Percentiles rank a stretch among this genome's conserved stretches.
These are phyloP conservation scores for Aspergillus haitiensis DNA, from an alignment of 495 filamentous ascomycete species.

Conservation along the genomic window DNA sequence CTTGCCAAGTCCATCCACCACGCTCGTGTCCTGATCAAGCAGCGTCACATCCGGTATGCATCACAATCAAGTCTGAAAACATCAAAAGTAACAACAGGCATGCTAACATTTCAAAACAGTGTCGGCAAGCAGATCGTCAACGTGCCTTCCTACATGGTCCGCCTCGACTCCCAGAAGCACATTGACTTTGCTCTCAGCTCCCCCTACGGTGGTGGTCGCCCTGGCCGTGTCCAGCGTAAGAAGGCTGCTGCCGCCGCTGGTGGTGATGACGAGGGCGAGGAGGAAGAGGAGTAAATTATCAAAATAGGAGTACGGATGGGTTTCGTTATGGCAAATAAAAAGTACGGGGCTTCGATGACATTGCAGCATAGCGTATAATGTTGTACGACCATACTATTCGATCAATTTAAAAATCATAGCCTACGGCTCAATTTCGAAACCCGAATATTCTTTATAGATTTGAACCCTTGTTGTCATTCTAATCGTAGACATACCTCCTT, in stretches of 20 bases:
- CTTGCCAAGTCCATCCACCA: conserved; percentile 99
- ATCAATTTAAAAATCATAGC: conserved; percentile 42
- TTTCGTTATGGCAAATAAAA: conserved; percentile 44
- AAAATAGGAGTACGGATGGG: conserved; percentile 42
- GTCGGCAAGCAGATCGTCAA: conserved; percentile 99
- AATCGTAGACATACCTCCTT: not conserved
- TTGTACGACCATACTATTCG: conserved; percentile 49
- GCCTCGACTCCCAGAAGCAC: conserved; percentile 99
- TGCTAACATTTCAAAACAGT: conserved; percentile 21
- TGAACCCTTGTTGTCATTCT: not conserved
- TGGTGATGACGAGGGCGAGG: conserved; percentile 81
- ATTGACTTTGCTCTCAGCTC: conserved; percentile 98
- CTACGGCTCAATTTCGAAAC: conserved; percentile 40
- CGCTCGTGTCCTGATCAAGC: conserved; percentile 97
- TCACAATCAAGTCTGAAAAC: not conserved
- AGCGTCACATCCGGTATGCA: conserved; percentile 88
- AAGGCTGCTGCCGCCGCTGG: conserved; percentile 95
- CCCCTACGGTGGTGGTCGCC: conserved; percentile 95
- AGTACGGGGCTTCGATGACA: conserved; percentile 43
- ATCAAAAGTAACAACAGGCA: not conserved
- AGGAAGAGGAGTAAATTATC: conserved; percentile 74
- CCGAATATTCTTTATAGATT: conserved; percentile 23
- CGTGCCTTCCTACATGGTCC: conserved; percentile 97
- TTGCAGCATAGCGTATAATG: conserved; percentile 47
- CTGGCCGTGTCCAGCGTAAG: conserved; percentile 96